Evolutionary conservation across 768 basidiomycete species (phyloP).

Genomic region (Pleurotus giganteus): DNA sequence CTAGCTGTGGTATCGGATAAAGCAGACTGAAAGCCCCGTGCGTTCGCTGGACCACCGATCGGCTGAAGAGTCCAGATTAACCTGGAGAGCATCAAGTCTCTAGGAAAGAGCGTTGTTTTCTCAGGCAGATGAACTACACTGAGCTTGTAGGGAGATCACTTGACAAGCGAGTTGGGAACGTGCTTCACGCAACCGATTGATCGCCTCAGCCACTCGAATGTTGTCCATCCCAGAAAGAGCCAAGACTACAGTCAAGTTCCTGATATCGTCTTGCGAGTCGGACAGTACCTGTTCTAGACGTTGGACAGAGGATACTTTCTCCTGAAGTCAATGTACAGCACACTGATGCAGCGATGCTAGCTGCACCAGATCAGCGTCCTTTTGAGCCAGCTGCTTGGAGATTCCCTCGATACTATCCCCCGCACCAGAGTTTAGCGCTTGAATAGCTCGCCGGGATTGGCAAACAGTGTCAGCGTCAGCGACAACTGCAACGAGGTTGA

Average conservation of each 20-base stretch:
- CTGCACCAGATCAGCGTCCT: conserved; percentile 9
- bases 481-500: conserved; percentile 36
- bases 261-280: conserved; percentile 14
- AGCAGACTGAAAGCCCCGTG: conserved; percentile 14
- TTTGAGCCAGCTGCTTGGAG: not conserved
- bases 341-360: conserved; percentile 12
- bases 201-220: not conserved
- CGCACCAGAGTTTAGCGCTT: not conserved
- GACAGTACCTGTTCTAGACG: not conserved
- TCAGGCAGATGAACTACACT: conserved; percentile 4
- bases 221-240: conserved; percentile 19
- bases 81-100: conserved; percentile 1
- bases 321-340: conserved; percentile 6
- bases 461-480: conserved; percentile 33
- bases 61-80: not conserved
- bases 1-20: conserved; percentile 16
- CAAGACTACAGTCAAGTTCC: conserved; percentile 22
- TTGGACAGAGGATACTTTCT: conserved; percentile 1
- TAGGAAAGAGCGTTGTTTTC: conserved; percentile 10
- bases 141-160: conserved; percentile 9
- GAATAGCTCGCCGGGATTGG: conserved; percentile 24
- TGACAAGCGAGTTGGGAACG: not conserved
- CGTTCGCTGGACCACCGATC: not conserved
- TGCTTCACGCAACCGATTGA: not conserved
- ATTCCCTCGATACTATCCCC: not conserved